Conservation (phyloP, 2,329 filamentous ascomycete genomes). For the Trichoderma sp. region DNA sequence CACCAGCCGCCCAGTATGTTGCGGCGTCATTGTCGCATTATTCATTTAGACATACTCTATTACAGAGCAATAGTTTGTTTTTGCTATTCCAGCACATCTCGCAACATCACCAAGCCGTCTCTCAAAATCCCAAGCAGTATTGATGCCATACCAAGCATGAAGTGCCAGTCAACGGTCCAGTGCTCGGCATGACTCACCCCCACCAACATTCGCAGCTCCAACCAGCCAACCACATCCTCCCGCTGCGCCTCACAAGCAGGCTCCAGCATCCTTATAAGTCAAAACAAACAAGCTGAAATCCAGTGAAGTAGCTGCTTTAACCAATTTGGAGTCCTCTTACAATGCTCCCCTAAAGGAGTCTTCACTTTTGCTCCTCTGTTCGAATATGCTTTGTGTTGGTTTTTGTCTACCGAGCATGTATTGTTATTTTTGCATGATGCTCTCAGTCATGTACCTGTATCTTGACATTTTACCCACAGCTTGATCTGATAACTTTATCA, state of each 20-base stretch:
- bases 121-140: neutral
- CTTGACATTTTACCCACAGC: neutral
- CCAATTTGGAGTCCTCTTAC: neutral
- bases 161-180: neutral
- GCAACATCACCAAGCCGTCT: neutral
- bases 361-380: slow-evolving; percentile 12
- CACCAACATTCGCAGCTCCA: neutral
- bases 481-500: neutral
- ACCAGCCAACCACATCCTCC: neutral
- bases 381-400: neutral
- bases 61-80: neutral
- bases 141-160: neutral
- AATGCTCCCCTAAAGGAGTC: neutral
- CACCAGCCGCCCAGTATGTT: neutral
- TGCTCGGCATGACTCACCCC: neutral
- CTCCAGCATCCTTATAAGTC: neutral
- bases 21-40: neutral
- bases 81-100: neutral
- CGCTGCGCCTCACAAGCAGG: neutral
- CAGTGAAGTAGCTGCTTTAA: slow-evolving; percentile 17
- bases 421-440: neutral
- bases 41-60: neutral
- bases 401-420: neutral
- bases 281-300: neutral
- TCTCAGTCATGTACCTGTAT: neutral